A percentile compares a stretch with the other conserved stretches of the same genome.
These are phyloP conservation scores for Coemansia sp. DNA, from an alignment of 192 early-diverging fungal species.

Conservation along the genomic window DNA sequence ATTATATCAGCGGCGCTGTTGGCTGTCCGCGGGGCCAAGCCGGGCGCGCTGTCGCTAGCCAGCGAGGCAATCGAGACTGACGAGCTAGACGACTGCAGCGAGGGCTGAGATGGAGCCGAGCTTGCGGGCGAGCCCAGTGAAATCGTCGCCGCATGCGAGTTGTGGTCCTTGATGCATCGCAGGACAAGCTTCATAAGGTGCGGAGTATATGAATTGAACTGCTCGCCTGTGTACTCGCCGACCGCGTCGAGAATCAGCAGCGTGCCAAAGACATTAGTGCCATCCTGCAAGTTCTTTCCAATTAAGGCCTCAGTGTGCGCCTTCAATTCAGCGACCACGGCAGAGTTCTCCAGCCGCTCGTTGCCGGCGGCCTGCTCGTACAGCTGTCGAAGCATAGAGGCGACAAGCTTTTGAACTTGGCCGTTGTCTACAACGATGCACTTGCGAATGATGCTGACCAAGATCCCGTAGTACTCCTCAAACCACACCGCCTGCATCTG, in stretches of 20 bases:
- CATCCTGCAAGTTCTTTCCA: conserved; percentile 66
- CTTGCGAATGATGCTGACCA: conserved; percentile 46
- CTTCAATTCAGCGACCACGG: conserved; percentile 57
- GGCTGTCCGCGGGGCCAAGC: background rate
- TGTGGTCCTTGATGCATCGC: conserved; percentile 86
- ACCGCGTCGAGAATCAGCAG: conserved; percentile 71
- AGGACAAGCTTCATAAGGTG: conserved; percentile 83
- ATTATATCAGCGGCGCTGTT: conserved; percentile 30
- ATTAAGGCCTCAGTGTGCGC: conserved; percentile 66
- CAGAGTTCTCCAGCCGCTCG: conserved; percentile 31
- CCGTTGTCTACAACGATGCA: conserved; percentile 74
- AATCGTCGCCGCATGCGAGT: conserved; percentile 41
- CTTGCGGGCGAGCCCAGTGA: conserved; percentile 13
- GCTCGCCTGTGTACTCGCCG: conserved; percentile 63
- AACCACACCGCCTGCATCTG: conserved; percentile 57
- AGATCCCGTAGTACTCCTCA: conserved; percentile 49
- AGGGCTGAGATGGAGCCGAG: conserved; percentile 1
- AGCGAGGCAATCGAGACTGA: conserved; percentile 10
- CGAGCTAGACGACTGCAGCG: conserved; percentile 28
- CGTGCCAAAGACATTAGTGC: conserved; percentile 67
- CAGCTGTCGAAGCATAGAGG: conserved; percentile 72
- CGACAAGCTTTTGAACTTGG: conserved; percentile 69
- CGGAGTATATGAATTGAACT: conserved; percentile 72
- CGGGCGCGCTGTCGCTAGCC: conserved; percentile 1
- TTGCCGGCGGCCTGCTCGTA: conserved; percentile 62